A percentile compares a stretch with the other conserved stretches of the same genome.
phyloP scores from a whole-genome alignment of 1,284 basidiomycete genomes.

The Cutaneotrichosporon sp. region DNA sequence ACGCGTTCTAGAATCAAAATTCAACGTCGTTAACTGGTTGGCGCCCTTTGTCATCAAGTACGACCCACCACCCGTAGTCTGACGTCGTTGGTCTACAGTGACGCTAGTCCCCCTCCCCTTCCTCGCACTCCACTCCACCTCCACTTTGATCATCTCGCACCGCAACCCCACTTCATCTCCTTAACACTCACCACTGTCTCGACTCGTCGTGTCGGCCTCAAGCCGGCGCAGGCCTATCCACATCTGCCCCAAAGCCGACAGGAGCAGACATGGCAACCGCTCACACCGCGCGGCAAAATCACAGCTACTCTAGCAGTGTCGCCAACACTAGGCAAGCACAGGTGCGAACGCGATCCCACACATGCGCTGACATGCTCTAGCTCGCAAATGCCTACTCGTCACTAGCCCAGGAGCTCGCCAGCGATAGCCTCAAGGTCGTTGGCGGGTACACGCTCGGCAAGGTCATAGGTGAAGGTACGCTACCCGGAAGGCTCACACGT shows the following conservation, averaged over 20 bases:
- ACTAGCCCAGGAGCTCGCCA: constrained; percentile 89
- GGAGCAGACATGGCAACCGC: constrained; percentile 8
- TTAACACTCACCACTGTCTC: background rate
- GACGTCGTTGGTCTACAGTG: background rate
- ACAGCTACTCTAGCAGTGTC: constrained; percentile 23
- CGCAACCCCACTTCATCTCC: background rate
- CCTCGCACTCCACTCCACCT: background rate
- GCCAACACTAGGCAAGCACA: constrained; percentile 44
- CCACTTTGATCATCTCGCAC: constrained; percentile 1
- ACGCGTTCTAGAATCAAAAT: background rate
- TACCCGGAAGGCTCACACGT: background rate
- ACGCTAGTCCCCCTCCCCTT: background rate
- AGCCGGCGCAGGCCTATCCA: constrained; percentile 1
- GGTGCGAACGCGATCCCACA: constrained; percentile 21
- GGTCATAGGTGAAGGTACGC: constrained; percentile 90
- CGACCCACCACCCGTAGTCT: background rate
- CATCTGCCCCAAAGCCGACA: constrained; percentile 6
- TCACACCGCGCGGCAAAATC: constrained; percentile 21
- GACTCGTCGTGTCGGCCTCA: constrained; percentile 1
- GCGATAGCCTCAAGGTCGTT: constrained; percentile 81
- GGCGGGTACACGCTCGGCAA: constrained; percentile 94
- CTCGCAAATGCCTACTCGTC: constrained; percentile 95
- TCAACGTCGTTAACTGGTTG: background rate
- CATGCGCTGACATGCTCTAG: constrained; percentile 45
- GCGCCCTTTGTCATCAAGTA: background rate